Evolutionary conservation across 495 filamentous ascomycete species (phyloP).

Genomic region (Aspergillus conjunctus): DNA sequence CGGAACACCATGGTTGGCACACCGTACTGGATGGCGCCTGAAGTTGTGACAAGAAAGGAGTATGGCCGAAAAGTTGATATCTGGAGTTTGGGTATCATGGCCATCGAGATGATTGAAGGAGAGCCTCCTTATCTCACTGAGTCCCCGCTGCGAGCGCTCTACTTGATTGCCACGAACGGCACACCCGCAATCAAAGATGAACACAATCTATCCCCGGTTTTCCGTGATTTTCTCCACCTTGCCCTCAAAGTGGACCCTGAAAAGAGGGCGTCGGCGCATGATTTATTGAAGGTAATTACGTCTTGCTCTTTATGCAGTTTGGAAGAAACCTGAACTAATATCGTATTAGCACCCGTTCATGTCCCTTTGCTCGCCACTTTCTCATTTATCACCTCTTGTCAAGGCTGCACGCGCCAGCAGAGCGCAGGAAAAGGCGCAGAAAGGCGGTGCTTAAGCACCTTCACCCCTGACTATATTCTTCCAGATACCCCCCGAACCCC

Average conservation of each 20-base stretch:
- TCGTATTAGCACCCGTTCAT: slow-evolving; percentile 84
- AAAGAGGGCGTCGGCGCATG: slow-evolving; percentile 91
- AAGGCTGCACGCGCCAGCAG: slow-evolving; percentile 79
- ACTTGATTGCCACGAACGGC: slow-evolving; percentile 95
- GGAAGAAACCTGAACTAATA: slow-evolving; percentile 28
- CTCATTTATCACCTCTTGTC: slow-evolving; percentile 80
- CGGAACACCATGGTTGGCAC: slow-evolving; percentile 99
- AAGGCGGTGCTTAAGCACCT: slow-evolving; percentile 45
- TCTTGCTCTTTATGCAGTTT: not conserved
- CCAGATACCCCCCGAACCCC: slow-evolving; percentile 45
- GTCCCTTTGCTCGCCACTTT: slow-evolving; percentile 68
- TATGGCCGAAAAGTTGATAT: slow-evolving; percentile 99
- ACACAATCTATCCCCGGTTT: slow-evolving; percentile 73
- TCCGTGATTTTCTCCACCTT: slow-evolving; percentile 86
- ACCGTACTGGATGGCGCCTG: slow-evolving; percentile 99
- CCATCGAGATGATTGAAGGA: slow-evolving; percentile 99
- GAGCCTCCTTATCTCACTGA: slow-evolving; percentile 97
- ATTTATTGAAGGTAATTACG: slow-evolving; percentile 73
- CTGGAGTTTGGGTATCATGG: slow-evolving; percentile 98
- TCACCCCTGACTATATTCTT: slow-evolving; percentile 30
- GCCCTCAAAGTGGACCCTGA: slow-evolving; percentile 95
- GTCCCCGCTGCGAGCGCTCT: slow-evolving; percentile 88
- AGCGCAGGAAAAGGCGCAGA: slow-evolving; percentile 79
- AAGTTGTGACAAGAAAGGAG: slow-evolving; percentile 95
- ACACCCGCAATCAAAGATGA: slow-evolving; percentile 96